These are phyloP conservation scores for Primulina huaijiensis DNA, from an alignment of 257 asterid species.

Conservation along the genomic window DNA sequence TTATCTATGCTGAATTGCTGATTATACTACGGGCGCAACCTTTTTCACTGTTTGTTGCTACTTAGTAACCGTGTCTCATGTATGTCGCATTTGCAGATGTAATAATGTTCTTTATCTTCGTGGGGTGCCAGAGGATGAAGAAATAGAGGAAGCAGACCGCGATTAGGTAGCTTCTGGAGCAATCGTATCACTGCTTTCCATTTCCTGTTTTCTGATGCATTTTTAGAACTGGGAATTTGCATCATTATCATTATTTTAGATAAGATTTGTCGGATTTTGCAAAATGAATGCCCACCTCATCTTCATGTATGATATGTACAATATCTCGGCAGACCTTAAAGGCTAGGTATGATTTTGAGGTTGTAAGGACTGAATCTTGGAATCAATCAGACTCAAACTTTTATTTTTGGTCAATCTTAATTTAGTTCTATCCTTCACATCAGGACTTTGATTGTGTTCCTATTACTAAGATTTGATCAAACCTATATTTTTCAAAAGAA, in stretches of 20 bases:
- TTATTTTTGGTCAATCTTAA: too few relatives aligned
- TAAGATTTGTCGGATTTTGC: neutral
- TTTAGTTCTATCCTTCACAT: too few relatives aligned
- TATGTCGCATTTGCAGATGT: conserved; percentile 47
- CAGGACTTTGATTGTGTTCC: too few relatives aligned
- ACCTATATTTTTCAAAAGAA: too few relatives aligned
- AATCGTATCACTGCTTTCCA: neutral
- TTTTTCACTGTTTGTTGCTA: neutral
- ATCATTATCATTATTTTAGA: too few relatives aligned
- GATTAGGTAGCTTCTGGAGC: conserved; percentile 34
- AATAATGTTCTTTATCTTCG: conserved; percentile 89
- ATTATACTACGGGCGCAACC: neutral
- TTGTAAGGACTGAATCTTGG: neutral
- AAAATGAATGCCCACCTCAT: neutral
- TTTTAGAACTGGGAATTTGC: neutral
- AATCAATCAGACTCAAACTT: neutral
- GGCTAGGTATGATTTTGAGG: neutral
- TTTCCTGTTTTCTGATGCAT: neutral
- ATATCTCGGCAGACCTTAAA: neutral
- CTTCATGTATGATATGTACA: neutral
- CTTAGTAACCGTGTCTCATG: neutral
- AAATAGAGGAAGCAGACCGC: conserved; percentile 62
- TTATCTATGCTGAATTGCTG: neutral
- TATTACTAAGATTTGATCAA: too few relatives aligned
- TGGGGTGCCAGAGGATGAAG: conserved; percentile 88